A percentile compares a stretch with the other conserved stretches of the same genome.
These are phyloP conservation scores for Sporothrix schenckii DNA, from an alignment of 2,329 filamentous ascomycete species.

Conservation along the genomic window DNA sequence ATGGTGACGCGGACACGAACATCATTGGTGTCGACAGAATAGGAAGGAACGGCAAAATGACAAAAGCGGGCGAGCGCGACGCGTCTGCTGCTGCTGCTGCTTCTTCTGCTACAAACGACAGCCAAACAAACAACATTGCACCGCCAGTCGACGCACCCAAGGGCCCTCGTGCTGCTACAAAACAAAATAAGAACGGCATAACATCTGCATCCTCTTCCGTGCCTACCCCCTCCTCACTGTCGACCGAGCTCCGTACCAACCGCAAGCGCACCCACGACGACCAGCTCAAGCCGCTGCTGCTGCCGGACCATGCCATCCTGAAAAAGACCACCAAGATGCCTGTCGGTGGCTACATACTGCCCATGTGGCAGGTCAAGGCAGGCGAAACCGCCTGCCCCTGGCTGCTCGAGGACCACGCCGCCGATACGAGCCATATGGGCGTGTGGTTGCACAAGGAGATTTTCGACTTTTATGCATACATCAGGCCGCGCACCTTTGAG, in stretches of 20 bases:
- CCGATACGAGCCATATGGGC: slow-evolving; percentile 53
- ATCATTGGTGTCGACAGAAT: neutral
- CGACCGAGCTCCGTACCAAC: slow-evolving; percentile 43
- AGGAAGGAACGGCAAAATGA: slow-evolving; percentile 24
- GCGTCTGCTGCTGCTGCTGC: neutral
- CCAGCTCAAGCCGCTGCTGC: slow-evolving; percentile 56
- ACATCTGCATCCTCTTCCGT: neutral
- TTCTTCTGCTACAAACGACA: slow-evolving; percentile 1
- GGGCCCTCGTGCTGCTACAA: slow-evolving; percentile 27
- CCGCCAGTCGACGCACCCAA: slow-evolving; percentile 30
- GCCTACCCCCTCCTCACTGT: slow-evolving; percentile 4
- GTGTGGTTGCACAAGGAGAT: slow-evolving; percentile 84
- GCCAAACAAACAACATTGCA: slow-evolving; percentile 4
- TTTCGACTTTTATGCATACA: slow-evolving; percentile 82
- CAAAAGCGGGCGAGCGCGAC: neutral
- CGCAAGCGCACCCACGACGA: slow-evolving; percentile 77
- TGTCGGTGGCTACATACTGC: slow-evolving; percentile 53
- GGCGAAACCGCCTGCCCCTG: slow-evolving; percentile 63
- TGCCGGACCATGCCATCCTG: slow-evolving; percentile 55
- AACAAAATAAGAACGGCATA: slow-evolving; percentile 19
- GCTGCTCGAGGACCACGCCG: slow-evolving; percentile 59
- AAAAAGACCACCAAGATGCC: slow-evolving; percentile 57
- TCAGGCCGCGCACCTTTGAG: slow-evolving; percentile 77
- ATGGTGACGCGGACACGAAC: slow-evolving; percentile 4
- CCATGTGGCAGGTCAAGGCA: slow-evolving; percentile 55